A percentile compares a stretch with the other conserved stretches of the same genome.
phyloP scores from a whole-genome alignment of 1,284 basidiomycete species.

The Paramarasmius palmivorus region DNA sequence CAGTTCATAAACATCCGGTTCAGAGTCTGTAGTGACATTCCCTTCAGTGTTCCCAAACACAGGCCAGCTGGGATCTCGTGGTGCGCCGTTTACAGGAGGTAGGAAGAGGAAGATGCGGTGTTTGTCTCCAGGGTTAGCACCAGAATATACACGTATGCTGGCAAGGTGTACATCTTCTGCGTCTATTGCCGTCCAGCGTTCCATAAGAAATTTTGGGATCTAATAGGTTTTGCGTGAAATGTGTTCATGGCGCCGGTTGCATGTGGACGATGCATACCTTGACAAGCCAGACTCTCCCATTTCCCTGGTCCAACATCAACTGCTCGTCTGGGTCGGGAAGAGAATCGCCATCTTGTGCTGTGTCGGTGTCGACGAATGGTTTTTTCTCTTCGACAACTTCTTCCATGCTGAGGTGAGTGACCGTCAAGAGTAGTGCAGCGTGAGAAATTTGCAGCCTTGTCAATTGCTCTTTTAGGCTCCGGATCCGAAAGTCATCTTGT shows the following conservation, averaged over 20 bases:
- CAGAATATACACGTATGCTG: constrained; percentile 71
- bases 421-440: not conserved
- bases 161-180: constrained; percentile 69
- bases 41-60: constrained; percentile 35
- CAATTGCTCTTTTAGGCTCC: too few species aligned
- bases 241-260: constrained; percentile 10
- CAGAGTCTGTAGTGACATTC: constrained; percentile 32
- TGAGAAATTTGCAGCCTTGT: not conserved
- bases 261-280: constrained; percentile 46
- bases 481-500: too few species aligned
- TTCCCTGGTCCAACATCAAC: constrained; percentile 70
- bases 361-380: constrained; percentile 59
- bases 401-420: constrained; percentile 36
- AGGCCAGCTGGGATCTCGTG: constrained; percentile 37
- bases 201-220: constrained; percentile 73
- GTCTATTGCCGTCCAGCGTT: constrained; percentile 65
- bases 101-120: constrained; percentile 70
- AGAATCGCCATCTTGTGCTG: constrained; percentile 52
- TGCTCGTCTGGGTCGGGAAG: constrained; percentile 78
- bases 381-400: constrained; percentile 63
- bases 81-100: constrained; percentile 55
- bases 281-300: constrained; percentile 77
- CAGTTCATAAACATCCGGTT: constrained; percentile 71
- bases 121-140: constrained; percentile 42
- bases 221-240: constrained; percentile 25